Base-by-base conservation (phyloP, 2,329 filamentous ascomycete genomes). In the Fusarium nurragi region DNA sequence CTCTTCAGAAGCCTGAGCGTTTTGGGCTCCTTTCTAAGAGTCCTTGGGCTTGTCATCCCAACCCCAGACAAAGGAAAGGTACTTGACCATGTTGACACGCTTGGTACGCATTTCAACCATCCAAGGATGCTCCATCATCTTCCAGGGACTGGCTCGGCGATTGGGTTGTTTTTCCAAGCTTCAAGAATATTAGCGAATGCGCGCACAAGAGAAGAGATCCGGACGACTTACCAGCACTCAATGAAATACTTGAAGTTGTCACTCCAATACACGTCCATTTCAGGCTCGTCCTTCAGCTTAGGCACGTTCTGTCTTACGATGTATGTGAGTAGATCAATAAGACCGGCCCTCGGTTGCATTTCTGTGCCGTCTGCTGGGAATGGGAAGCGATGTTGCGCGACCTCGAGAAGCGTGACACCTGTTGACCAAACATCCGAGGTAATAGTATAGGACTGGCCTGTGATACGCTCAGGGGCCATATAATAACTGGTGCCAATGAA, bases 181-280 rank as follows among this genome's bases (percentile, higher is more conserved):
- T 65, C 40, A 28, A 49, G 36, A 8, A 58, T 52, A 68, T 78
- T 64, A 75, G 71, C 44, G 65, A 21, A 25, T 18, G 3, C 32
- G 40, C 26, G 28, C 36, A 13, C n/a, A 28, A 5, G 14, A 23
- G 22, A 9, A 22, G 22, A 7, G 8, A 11, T 13, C n/a, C 7
- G 16, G 6, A 13, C 18, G 53, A 89, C 92, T 76, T 86, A 98
- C 94, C 95, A 98, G 87, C 94, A 97, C 80, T 97, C 94, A 72
- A 99, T 97, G 73, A 99, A 99, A 77, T 97, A 97, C 78, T 99
- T 99, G 80, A 99, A 98, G 74, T 92, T 97, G 71, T 96, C 92
- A 70, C 92, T 97, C 95, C 95, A 99, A 75, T 90, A 90, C 69
- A 99, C 96, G 58, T 90, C 89, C 69, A 91, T 92, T 28, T 93